Base-by-base conservation (phyloP, 345 rosid species). In the Adansonia digitata region DNA sequence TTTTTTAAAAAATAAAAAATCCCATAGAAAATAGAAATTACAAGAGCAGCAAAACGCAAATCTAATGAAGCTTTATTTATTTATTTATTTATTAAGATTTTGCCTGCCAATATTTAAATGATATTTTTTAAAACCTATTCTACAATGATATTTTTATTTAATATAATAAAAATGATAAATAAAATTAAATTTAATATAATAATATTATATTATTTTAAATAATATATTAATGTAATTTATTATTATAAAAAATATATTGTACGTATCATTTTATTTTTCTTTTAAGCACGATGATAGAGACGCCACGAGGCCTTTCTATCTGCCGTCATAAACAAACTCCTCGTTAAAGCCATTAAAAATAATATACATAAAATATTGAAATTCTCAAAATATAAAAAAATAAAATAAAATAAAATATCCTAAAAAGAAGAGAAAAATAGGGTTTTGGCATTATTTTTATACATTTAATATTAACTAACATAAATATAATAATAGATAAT, bases 231-330 rank as follows among this genome's bases (percentile, higher is more conserved):
- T n/a, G n/a, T n/a, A n/a, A n/a, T n/a, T 48, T 48, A 31, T 31
- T 31, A 31, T 31, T 31, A 31, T 31, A 1, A 31, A 1, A 1
- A 31, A 0, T 6, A 40, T 40, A n/a, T n/a, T n/a, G n/a, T 3
- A 37, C 5, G 51, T 46, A 46, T 5, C 5, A 1, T 7, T 42
- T 42, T 42, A 8, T 46, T 46, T 48, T 48, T 48, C 18, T 48
- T 48, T 62, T 18, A 18, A 35, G 53, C 90, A 81, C 90, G 74
- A 77, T 73, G 24, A 69, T 79, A 90, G 86, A 91, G 88, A 88
- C 78, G 77, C 86, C 95, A 90, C 98, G 93, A 82, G 82, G 80
- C 78, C 37, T 55, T 40, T 15, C 74, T 52, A 72, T 80, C 82
- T 73, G 84, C 82, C 93, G 81, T 82, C 91, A 80, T 77, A 84